These are phyloP conservation scores for Lepiota venenata DNA, from an alignment of 768 basidiomycete genomes.

Conservation along the genomic window DNA sequence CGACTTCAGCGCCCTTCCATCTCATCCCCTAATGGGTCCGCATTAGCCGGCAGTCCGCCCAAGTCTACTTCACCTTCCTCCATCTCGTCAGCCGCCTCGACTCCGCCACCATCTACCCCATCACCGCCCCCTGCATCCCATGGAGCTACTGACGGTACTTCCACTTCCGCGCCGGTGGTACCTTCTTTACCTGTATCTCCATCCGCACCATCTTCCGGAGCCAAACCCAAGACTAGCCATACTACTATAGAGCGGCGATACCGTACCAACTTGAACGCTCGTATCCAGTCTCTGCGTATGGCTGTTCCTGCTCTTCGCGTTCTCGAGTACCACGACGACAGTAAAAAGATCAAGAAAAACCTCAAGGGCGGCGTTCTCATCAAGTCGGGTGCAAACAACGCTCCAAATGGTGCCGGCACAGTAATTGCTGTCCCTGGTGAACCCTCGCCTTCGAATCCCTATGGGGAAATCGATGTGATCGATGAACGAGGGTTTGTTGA, in stretches of 20 bases:
- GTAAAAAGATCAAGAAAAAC: conserved; percentile 46
- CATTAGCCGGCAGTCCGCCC: conserved; percentile 2
- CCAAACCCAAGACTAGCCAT: conserved; percentile 80
- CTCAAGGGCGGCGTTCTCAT: conserved; percentile 35
- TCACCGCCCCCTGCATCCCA: conserved; percentile 19
- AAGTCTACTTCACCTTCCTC: conserved; percentile 30
- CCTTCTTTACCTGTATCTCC: conserved; percentile 1
- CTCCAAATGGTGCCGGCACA: background rate
- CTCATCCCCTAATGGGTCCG: conserved; percentile 8
- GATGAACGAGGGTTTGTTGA: conserved; percentile 86
- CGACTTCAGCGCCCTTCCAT: conserved; percentile 28
- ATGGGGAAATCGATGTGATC: conserved; percentile 49
- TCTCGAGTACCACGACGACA: conserved; percentile 57
- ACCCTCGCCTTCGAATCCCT: conserved; percentile 29
- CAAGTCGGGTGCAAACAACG: conserved; percentile 24
- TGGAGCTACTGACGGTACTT: conserved; percentile 17
- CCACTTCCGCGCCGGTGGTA: conserved; percentile 15
- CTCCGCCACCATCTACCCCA: conserved; percentile 39
- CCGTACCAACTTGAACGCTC: conserved; percentile 84
- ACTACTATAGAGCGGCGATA: conserved; percentile 89
- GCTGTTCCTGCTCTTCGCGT: conserved; percentile 84
- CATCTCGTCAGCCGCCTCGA: conserved; percentile 41
- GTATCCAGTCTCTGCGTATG: conserved; percentile 75
- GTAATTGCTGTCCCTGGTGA: conserved; percentile 16
- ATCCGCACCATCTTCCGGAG: conserved; percentile 15